Evolutionary conservation across 345 rosid genomes (phyloP), one percentile per base, ranked within the genome.

Genomic region (Citrus reticulata): DNA sequence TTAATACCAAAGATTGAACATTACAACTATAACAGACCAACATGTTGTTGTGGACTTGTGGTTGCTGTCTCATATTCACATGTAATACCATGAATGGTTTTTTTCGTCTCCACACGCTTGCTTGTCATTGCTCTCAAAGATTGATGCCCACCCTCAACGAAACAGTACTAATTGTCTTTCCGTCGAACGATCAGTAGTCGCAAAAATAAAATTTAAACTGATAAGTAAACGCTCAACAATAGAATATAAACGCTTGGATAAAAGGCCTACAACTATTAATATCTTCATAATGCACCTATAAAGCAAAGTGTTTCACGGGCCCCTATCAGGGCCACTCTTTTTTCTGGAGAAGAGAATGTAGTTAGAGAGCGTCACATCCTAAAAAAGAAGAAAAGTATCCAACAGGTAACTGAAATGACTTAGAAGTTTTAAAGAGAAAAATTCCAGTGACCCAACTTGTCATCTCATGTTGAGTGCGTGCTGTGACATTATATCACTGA

Each of bases 331-430:
- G 42, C 51, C 51, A 74, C 63, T 37, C 10, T 34, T 68, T 37
- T 51, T 54, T 70, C 24, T 34, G 73, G 40, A 77, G 70, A 74
- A 65, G 72, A 79, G 80, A 73, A 62, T 75, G 70, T 60, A 57
- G 85, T 49, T 81, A 77, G 85, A 78, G 65, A 82, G 34, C 72
- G 87, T 85, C 84, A 84, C 83, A 79, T 79, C 88, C 62, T 35
- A 22, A 74, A 81, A 77, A 79, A 75, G 81, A 60, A 76, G 55
- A 82, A 75, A 78, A 73, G 70, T 54, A 60, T 51, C 24, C 54
- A 51, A 72, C 55, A 51, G 82, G 29, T 70, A 68, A 71, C 66
- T 39, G 75, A 39, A 49, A 65, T 73, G 54, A 77, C 72, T 79
- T 78, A 27, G 74, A 62, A 77, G 83, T 63, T 51, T 71, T 58